Percentiles rank a stretch among this genome's conserved stretches.
These are phyloP conservation scores for Psilocybe sp. DNA, from an alignment of 768 basidiomycete species.

Conservation along the genomic window DNA sequence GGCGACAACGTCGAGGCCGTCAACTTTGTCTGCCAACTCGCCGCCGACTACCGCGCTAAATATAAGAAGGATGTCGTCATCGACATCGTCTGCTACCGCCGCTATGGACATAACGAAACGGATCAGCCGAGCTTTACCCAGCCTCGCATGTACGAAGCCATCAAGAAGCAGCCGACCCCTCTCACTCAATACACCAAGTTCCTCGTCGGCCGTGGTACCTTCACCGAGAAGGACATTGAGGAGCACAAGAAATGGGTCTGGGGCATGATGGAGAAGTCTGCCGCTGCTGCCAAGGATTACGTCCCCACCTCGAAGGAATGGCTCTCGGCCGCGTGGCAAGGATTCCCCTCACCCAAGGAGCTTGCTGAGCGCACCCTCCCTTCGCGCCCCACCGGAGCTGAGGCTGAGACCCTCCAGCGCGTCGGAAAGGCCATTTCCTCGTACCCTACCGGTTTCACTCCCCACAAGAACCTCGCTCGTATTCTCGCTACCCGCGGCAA, in stretches of 20 bases:
- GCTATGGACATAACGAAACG: conserved; percentile 99
- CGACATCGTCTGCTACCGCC: conserved; percentile 98
- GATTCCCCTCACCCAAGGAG: conserved; percentile 96
- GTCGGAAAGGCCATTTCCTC: conserved; percentile 86
- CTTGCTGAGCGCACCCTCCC: conserved; percentile 90
- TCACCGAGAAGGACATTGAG: conserved; percentile 94
- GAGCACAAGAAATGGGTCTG: conserved; percentile 99
- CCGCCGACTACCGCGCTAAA: conserved; percentile 96
- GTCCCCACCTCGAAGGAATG: conserved; percentile 93
- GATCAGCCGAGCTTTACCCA: conserved; percentile 99
- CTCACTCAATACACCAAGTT: conserved; percentile 91
- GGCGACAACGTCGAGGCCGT: conserved; percentile 98
- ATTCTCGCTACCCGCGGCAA: conserved; percentile 88
- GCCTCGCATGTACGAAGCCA: conserved; percentile 97
- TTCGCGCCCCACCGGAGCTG: conserved; percentile 82
- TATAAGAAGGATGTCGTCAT: conserved; percentile 99
- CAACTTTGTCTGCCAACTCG: conserved; percentile 97
- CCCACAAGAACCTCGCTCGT: conserved; percentile 91
- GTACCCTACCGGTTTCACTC: conserved; percentile 81
- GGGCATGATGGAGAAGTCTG: conserved; percentile 97
- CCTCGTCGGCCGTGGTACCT: conserved; percentile 86
- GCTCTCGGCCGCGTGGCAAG: conserved; percentile 97
- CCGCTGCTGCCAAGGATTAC: conserved; percentile 93
- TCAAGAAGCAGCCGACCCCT: conserved; percentile 89
- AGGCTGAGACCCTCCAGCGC: conserved; percentile 71